Evolutionary conservation across 768 basidiomycete genomes (phyloP).

Genomic region (Boletellus emodensis): DNA sequence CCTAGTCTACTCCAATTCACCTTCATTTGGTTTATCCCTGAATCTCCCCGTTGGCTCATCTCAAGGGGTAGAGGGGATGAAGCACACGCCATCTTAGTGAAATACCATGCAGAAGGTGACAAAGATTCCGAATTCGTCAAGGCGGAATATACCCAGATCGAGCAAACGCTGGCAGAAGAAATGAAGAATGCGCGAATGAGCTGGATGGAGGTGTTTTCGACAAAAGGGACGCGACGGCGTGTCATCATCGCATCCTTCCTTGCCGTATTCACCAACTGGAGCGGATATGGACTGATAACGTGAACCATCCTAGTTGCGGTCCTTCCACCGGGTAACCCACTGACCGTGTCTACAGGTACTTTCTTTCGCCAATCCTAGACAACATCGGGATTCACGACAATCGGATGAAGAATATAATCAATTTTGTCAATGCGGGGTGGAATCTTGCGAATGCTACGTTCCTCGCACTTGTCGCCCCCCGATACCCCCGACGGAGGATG

Average conservation of each 20-base stretch:
- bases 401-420: slow-evolving; percentile 14
- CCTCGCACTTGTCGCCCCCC: slow-evolving; percentile 4
- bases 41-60: slow-evolving; percentile 64
- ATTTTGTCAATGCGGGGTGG: slow-evolving; percentile 12
- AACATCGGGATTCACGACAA: slow-evolving; percentile 21
- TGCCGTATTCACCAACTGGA: slow-evolving; percentile 13
- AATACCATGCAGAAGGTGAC: slow-evolving; percentile 62
- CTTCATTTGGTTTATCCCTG: slow-evolving; percentile 58
- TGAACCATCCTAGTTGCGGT: neutral
- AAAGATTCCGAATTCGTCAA: slow-evolving; percentile 47
- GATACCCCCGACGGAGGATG: slow-evolving; percentile 16
- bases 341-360: slow-evolving; percentile 5
- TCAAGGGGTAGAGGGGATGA: slow-evolving; percentile 51
- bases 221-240: slow-evolving; percentile 16
- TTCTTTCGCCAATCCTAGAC: slow-evolving; percentile 12
- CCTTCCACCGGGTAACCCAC: neutral
- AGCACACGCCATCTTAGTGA: slow-evolving; percentile 45
- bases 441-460: slow-evolving; percentile 3
- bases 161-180: slow-evolving; percentile 44
- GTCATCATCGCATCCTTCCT: slow-evolving; percentile 10
- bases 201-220: slow-evolving; percentile 1
- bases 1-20: slow-evolving; percentile 51
- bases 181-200: neutral
- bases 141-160: slow-evolving; percentile 55
- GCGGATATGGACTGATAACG: slow-evolving; percentile 12